Evolutionary conservation across 768 basidiomycete species (phyloP).

Genomic region (Trametopsis cervina): DNA sequence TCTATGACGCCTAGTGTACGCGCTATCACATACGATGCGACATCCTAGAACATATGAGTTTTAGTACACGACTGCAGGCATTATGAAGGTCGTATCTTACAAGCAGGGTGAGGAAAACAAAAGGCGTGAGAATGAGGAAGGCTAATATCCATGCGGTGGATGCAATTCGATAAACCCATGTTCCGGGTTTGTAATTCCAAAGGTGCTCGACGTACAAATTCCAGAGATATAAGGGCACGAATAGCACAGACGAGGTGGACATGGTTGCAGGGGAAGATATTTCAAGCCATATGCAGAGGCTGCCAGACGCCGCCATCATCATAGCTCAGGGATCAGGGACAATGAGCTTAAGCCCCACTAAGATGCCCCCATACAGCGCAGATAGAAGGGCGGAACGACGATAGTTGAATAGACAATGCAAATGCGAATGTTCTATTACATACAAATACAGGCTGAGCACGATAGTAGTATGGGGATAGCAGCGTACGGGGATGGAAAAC

Average conservation of each 20-base stretch:
- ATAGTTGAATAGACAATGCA: neutral
- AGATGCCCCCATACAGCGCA: neutral
- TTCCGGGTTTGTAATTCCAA: constrained; percentile 55
- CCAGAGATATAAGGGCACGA: constrained; percentile 46
- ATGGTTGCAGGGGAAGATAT: constrained; percentile 9
- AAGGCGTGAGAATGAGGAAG: constrained; percentile 36
- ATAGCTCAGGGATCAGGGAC: no score
- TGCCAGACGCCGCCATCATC: constrained; percentile 5
- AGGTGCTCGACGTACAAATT: constrained; percentile 53
- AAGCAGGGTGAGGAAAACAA: constrained; percentile 58
- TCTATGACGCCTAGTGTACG: constrained; percentile 76
- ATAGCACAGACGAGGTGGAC: constrained; percentile 10
- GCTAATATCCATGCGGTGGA: constrained; percentile 61
- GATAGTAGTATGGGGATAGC: neutral
- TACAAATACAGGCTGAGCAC: neutral
- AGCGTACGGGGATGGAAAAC: no score
- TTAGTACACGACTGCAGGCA: constrained; percentile 4
- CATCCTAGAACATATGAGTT: constrained; percentile 44
- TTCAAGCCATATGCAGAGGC: no score
- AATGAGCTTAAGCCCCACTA: no score
- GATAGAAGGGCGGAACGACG: no score
- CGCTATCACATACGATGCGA: constrained; percentile 75
- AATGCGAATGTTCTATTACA: neutral
- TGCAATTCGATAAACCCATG: constrained; percentile 63
- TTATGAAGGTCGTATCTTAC: constrained; percentile 31